Evolutionary conservation across 441 rosid genomes (phyloP), one percentile per base, ranked within the genome.

Genomic region (Geranium incanum): DNA sequence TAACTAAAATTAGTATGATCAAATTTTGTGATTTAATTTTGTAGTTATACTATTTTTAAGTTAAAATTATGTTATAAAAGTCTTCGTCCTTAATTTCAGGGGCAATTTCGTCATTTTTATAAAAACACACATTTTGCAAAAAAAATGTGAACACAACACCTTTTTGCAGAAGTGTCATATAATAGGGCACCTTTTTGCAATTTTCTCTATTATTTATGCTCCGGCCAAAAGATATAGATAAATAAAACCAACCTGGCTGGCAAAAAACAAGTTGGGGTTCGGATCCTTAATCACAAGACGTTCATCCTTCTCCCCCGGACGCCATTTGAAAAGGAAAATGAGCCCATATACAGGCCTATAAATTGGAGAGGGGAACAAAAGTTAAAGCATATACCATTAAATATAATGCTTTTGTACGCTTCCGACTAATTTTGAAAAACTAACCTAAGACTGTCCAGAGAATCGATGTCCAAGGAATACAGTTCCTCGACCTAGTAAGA

Each of bases 241-340:
- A 48, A 48, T 13, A 5, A 71, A 62, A 77, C 80, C 5, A 50
- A 91, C 98, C 97, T 93, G 98, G 79, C 88, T 89, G 69, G 98
- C 98, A 33, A 91, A 93, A 75, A 93, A 91, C 45, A 93, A 78
- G 79, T 91, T 85, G 7, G 91, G 84, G 68, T 84, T 88, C 18
- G 88, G 87, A 84, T 93, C 98, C 75, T 86, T 88, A 19, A 89
- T 84, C 55, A 88, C 93, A 78, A 82, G 85, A 45, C 93, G 95
- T 66, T 88, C 93, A 75, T 93, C 97, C 78, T 87, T 91, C 70
- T 87, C 98, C 37, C 93, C 98, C 3, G 93, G 91, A 63, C 90
- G 89, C 98, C 97, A 93, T 81, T 93, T 93, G 89, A 93, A 93
- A 78, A 93, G 97, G 85, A 93, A 93, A 78, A 93, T 85, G 88